A percentile compares a stretch with the other conserved stretches of the same genome.
These are phyloP conservation scores for Bretschneidera sinensis DNA, from an alignment of 345 rosid species.

Conservation along the genomic window DNA sequence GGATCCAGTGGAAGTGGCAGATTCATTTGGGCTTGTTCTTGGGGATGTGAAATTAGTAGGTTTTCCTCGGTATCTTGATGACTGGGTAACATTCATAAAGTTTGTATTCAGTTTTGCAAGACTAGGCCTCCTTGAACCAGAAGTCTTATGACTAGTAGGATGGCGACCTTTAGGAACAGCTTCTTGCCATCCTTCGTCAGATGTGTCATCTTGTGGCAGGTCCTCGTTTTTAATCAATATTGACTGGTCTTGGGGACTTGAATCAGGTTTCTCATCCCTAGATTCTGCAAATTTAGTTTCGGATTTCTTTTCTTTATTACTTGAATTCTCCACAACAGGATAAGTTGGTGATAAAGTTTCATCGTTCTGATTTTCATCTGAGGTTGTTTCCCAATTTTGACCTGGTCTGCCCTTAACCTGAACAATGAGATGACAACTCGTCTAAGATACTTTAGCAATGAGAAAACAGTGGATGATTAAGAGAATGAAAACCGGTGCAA, in stretches of 20 bases:
- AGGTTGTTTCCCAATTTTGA: constrained; percentile 53
- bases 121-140: constrained; percentile 68
- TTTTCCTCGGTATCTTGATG: constrained; percentile 69
- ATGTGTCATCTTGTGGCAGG: constrained; percentile 40
- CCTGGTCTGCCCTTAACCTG: constrained; percentile 77
- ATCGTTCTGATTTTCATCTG: constrained; percentile 65
- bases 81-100: constrained; percentile 61
- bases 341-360: constrained; percentile 42
- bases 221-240: constrained; percentile 28
- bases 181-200: constrained; percentile 99
- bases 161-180: constrained; percentile 88
- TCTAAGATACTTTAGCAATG: constrained; percentile 9
- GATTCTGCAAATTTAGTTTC: constrained; percentile 48
- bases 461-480: neutral
- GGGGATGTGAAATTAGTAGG: constrained; percentile 58
- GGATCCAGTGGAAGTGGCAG: constrained; percentile 38
- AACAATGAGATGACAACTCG: neutral
- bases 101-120: constrained; percentile 85
- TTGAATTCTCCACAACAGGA: constrained; percentile 48
- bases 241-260: constrained; percentile 36
- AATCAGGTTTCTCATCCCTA: constrained; percentile 44
- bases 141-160: constrained; percentile 60
- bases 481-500: constrained; percentile 5
- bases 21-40: constrained; percentile 43
- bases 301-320: constrained; percentile 74